Conservation (phyloP, 495 filamentous ascomycete species). For the Aspergillus asperescens region DNA sequence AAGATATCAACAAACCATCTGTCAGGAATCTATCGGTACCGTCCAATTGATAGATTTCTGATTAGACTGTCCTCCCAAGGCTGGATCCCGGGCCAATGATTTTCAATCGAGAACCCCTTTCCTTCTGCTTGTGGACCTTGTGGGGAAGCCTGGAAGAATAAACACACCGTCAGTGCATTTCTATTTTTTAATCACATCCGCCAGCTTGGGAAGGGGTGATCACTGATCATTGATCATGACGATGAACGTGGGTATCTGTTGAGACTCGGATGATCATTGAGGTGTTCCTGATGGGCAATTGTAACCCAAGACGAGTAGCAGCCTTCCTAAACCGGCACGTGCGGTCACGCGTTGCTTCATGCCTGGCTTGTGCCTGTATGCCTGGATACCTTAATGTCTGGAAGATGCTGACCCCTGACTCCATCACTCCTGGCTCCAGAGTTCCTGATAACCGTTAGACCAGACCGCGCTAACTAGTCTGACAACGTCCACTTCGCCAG, state of each 20-base stretch:
- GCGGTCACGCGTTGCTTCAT: not conserved
- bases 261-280: no score
- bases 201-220: not conserved
- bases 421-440: not conserved
- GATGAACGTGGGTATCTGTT: not conserved
- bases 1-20: not conserved
- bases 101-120: not conserved
- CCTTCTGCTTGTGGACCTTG: constrained; percentile 3
- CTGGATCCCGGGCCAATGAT: not conserved
- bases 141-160: constrained; percentile 7
- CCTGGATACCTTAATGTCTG: constrained; percentile 8
- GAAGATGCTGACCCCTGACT: constrained; percentile 4
- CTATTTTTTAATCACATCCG: not conserved
- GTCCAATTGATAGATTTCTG: not conserved
- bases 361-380: not conserved
- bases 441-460: not conserved
- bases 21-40: not conserved
- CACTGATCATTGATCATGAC: not conserved
- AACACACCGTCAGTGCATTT: constrained; percentile 5
- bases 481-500: constrained; percentile 1
- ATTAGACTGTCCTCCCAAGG: not conserved
- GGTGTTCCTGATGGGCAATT: not conserved
- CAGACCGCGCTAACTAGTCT: no score
- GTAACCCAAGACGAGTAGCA: not conserved
- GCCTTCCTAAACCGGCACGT: not conserved